Conservation (phyloP, 2,329 filamentous ascomycete genomes). For the Nakataea oryzae region DNA sequence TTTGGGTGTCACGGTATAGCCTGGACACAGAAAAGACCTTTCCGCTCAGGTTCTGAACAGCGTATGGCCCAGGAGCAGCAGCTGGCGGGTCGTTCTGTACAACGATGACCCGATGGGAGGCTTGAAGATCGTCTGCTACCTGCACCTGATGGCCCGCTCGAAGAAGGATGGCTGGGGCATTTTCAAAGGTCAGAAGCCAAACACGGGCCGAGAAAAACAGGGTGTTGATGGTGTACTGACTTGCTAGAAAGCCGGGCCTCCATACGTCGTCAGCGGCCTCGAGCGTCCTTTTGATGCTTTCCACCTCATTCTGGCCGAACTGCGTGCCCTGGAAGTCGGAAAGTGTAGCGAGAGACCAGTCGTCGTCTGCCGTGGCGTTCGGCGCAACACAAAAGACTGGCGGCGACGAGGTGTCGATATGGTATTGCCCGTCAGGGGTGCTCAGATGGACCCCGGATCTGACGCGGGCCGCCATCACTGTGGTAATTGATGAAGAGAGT, state of each 20-base stretch:
- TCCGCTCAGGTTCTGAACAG: constrained; percentile 20
- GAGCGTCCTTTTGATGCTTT: neutral
- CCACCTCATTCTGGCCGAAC: neutral
- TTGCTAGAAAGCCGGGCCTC: neutral
- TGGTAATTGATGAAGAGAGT: too few relatives aligned
- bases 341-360: neutral
- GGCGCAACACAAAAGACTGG: neutral
- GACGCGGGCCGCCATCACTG: too few relatives aligned
- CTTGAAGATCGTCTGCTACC: neutral
- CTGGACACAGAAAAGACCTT: constrained; percentile 21
- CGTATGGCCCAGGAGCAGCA: constrained; percentile 20
- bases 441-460: too few relatives aligned
- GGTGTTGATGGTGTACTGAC: neutral
- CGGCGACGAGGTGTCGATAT: neutral
- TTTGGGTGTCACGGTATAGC: constrained; percentile 19
- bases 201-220: neutral
- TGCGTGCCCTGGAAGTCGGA: neutral
- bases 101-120: neutral
- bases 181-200: neutral
- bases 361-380: neutral
- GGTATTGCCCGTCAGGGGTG: neutral
- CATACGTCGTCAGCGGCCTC: neutral
- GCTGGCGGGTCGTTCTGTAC: neutral
- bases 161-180: neutral
- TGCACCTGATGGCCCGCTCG: neutral